Base-by-base conservation (phyloP, 192 early-diverging fungal genomes). In the Lobulomyces angularis region DNA sequence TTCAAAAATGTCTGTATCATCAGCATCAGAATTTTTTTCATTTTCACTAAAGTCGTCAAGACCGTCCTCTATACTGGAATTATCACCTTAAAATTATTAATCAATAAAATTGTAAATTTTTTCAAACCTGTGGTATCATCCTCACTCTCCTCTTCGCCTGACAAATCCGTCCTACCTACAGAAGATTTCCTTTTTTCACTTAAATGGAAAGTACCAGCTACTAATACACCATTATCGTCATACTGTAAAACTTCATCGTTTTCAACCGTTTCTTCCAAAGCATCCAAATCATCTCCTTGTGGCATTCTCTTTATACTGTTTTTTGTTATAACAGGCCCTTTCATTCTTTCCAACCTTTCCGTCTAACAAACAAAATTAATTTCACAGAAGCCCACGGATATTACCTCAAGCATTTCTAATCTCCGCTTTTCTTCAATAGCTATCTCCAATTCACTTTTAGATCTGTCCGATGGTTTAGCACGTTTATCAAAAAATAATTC, bases 361-460 rank as follows among this genome's bases (percentile, higher is more conserved):
- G 26, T 22, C 14, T 24, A 17, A 19, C 24, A 21, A 19, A 7
- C 14, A 8, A 8, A 2, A 28, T 24, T 32, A 8, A 34, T 22
- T 27, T 43, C 35, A 27, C 43, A 19, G 8, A 14, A 12, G 35
- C 44, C 34, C 42, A 26, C 4, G 21, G 11, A 22, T n/a, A 16
- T 74, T 71, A 20, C 70, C 66, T 97, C 94, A 11, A 84, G 71
- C 52, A 81, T 76, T 51, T 92, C 90, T n/a, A 96, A 57, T 40
- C 82, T 74, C 22, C 71, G 72, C 50, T 80, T 80, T 29, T 86
- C 87, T 46, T 90, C 90, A 24, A 77, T 45, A 8, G 85, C 88
- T 43, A 77, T 55, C 61, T 99, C 95, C 44, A 91, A 88, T 53
- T 93, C 92, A 5, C 87, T 89, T 67, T 95, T 94, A 14, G 82